Evolutionary conservation across 1,284 basidiomycete species (phyloP).

Genomic region (Pseudozyma pruni): DNA sequence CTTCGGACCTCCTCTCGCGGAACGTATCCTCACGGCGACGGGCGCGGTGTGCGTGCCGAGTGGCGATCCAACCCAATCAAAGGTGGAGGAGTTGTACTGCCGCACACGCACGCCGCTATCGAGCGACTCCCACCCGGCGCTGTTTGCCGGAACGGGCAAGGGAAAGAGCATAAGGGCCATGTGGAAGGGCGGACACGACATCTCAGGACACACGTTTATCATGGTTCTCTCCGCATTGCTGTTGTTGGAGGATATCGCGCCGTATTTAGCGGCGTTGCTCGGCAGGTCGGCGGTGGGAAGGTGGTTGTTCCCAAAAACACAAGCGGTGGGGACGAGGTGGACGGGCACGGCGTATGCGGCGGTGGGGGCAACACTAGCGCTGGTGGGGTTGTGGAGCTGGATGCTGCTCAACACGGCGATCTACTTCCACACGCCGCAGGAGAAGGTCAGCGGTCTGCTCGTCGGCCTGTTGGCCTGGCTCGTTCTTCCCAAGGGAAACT

Average conservation of each 20-base stretch:
- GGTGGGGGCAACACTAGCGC: constrained; percentile 66
- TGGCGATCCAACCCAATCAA: constrained; percentile 4
- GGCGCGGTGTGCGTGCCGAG: constrained; percentile 80
- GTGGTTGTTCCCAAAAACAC: constrained; percentile 1
- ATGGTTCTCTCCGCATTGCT: constrained; percentile 85
- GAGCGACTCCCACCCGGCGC: constrained; percentile 24
- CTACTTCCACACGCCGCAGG: constrained; percentile 88
- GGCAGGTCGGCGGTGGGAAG: background rate
- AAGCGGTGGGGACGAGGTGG: constrained; percentile 4
- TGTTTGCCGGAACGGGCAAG: constrained; percentile 14
- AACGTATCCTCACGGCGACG: constrained; percentile 78
- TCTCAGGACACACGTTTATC: constrained; percentile 93
- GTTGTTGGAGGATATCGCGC: constrained; percentile 78
- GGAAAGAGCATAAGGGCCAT: constrained; percentile 26
- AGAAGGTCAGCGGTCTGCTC: constrained; percentile 83
- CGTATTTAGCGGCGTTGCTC: constrained; percentile 57
- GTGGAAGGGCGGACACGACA: constrained; percentile 85
- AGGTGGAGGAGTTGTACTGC: constrained; percentile 53
- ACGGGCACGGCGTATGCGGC: constrained; percentile 23
- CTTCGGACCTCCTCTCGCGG: constrained; percentile 85
- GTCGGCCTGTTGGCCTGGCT: constrained; percentile 54
- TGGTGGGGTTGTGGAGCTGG: constrained; percentile 79
- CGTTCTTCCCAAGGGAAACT: constrained; percentile 51
- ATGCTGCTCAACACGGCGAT: constrained; percentile 83
- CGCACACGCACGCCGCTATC: constrained; percentile 40